Percentiles rank a stretch among this genome's conserved stretches.
Evolutionary conservation across 148 eudicot species (phyloP).

Genomic region (Polygonum maritimum): DNA sequence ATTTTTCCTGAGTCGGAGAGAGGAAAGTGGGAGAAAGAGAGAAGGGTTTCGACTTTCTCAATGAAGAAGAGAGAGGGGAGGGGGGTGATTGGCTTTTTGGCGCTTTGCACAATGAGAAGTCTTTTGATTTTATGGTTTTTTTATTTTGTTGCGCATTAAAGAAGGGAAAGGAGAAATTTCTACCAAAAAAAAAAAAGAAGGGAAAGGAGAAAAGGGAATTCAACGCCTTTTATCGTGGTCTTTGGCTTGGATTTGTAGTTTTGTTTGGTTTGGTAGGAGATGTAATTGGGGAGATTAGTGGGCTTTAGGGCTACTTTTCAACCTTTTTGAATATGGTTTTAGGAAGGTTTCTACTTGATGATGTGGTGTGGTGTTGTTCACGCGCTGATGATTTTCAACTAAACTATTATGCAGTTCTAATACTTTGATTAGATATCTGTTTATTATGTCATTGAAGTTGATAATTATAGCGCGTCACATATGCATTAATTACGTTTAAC

Average conservation of each 20-base stretch:
- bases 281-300: background rate
- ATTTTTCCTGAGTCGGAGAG: constrained; percentile 3
- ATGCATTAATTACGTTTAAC: too few species aligned
- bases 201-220: background rate
- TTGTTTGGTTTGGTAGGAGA: background rate
- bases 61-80: background rate
- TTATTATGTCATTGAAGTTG: too few species aligned
- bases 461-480: too few species aligned
- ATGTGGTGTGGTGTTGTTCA: background rate
- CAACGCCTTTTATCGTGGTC: background rate
- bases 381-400: background rate
- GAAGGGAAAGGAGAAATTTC: background rate
- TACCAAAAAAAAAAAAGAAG: background rate
- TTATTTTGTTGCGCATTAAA: too few species aligned
- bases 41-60: background rate
- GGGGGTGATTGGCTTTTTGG: constrained; percentile 9
- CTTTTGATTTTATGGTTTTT: background rate
- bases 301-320: background rate
- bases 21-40: background rate
- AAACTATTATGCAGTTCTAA: too few species aligned
- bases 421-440: too few species aligned
- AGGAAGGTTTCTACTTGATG: background rate
- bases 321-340: background rate
- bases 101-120: constrained; percentile 1
- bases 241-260: background rate